Conservation (phyloP, 2,329 filamentous ascomycete genomes). For the Fusarium solani-melongenae region DNA sequence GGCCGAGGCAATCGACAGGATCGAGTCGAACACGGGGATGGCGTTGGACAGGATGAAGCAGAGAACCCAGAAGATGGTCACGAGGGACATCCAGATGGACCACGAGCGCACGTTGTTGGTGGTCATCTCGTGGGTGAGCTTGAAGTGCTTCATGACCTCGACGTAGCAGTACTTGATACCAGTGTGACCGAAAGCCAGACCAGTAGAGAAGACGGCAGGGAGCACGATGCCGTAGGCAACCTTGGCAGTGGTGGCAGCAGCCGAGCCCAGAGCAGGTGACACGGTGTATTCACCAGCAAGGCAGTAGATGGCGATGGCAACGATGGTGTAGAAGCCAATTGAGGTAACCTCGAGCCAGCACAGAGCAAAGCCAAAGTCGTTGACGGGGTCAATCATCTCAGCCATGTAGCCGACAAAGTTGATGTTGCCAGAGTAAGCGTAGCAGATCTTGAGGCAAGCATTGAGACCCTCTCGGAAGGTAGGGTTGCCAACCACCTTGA, state of each 20-base stretch:
- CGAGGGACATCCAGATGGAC: slow-evolving; percentile 49
- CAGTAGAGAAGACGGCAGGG: slow-evolving; percentile 45
- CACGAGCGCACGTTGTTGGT: slow-evolving; percentile 48
- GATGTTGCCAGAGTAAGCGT: slow-evolving; percentile 52
- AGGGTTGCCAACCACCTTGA: slow-evolving; percentile 45
- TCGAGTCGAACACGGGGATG: slow-evolving; percentile 53
- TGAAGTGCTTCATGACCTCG: slow-evolving; percentile 47
- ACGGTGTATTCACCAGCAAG: slow-evolving; percentile 44
- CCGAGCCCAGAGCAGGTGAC: slow-evolving; percentile 42
- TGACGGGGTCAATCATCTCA: slow-evolving; percentile 49
- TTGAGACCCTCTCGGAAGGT: slow-evolving; percentile 48
- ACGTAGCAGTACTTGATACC: slow-evolving; percentile 51
- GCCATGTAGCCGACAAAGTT: slow-evolving; percentile 51
- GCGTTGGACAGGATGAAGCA: slow-evolving; percentile 51
- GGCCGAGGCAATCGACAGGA: slow-evolving; percentile 50
- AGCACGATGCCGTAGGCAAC: slow-evolving; percentile 49
- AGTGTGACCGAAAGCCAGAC: slow-evolving; percentile 48
- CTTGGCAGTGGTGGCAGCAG: slow-evolving; percentile 36
- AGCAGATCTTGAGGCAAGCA: slow-evolving; percentile 50
- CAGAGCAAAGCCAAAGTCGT: slow-evolving; percentile 46
- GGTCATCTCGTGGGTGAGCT: slow-evolving; percentile 48
- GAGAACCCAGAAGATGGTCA: slow-evolving; percentile 49
- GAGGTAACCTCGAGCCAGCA: slow-evolving; percentile 39
- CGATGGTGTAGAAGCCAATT: slow-evolving; percentile 41
- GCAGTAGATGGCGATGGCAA: slow-evolving; percentile 43